Percentiles rank a stretch among this genome's conserved stretches.
Conservation (phyloP, 163 green algal species). For the Trebouxiophyceae sp. region DNA sequence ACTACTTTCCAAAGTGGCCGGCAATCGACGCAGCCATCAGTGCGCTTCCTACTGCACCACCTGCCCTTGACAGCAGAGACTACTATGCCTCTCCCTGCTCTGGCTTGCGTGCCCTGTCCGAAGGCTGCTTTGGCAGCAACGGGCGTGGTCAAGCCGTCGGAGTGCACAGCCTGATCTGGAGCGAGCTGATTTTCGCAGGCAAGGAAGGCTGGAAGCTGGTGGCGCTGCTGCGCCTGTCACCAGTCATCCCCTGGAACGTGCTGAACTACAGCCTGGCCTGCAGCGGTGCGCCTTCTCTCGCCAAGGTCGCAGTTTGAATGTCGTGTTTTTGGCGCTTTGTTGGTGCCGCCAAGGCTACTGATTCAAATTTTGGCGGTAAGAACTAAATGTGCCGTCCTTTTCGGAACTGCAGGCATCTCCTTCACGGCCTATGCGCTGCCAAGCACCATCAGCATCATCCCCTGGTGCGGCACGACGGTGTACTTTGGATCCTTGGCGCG, state of each 20-base stretch:
- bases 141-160: too few species aligned
- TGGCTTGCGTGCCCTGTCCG: too few species aligned
- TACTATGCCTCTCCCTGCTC: too few species aligned
- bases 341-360: not conserved
- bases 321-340: not conserved
- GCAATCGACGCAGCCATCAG: conserved; percentile 43
- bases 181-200: too few species aligned
- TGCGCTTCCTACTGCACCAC: too few species aligned
- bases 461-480: conserved; percentile 38
- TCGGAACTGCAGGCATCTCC: conserved; percentile 30
- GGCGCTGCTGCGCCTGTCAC: conserved; percentile 66
- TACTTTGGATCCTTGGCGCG: conserved; percentile 50
- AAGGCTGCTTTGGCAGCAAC: too few species aligned
- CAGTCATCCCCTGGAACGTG: conserved; percentile 73
- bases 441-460: conserved; percentile 39
- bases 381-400: too few species aligned
- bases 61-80: too few species aligned
- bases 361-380: not conserved
- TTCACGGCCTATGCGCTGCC: conserved; percentile 36
- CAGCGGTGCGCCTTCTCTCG: conserved; percentile 39
- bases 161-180: too few species aligned
- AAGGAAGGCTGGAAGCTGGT: conserved; percentile 73
- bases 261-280: conserved; percentile 75
- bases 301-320: not conserved
- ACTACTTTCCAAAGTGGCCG: conserved; percentile 50